Evolutionary conservation across 2,329 filamentous ascomycete species (phyloP), one percentile per base, ranked within the genome.

Genomic region (Aspergillus novofumigatus): DNA sequence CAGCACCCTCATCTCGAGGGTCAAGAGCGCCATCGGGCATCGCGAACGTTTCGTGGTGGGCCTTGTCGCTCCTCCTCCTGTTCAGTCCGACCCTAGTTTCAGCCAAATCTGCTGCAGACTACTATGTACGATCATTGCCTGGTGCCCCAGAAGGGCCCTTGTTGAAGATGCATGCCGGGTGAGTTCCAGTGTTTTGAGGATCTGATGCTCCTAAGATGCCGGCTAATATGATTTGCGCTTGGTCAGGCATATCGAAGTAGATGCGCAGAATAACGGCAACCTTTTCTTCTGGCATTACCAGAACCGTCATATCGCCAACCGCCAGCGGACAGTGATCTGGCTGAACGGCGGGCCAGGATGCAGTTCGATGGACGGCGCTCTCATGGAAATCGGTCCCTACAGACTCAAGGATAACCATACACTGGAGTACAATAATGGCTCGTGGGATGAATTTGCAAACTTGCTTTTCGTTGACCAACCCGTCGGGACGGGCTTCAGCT

Each of bases 251-350:
- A 88, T 99, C 73, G 92, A 97, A 77, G 83, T 99, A 68, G 89
- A 87, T 35, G 84, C 89, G 21, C 87, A 91, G 64, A 84, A 89
- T 72, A 91, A 97, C 72, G 93, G 91, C 65, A 96, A 97, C 75
- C 78, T 99, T 20, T 99, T 97, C 81, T 99, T 99, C 81, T 99
- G 94, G 94, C 91, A 97, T 70, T 97, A 90, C 72, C 86, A 96
- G 72, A 97, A 97, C 72, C 85, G 90, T 65, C 94, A 99, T 74
- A 96, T 99, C 65, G 93, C 92, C 56, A 90, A 97, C 72, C 86
- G 84, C 66, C 90, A 94, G 73, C 86, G 94, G 57, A 96, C 92
- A 2, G 89, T 99, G 10, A 87, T 99, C 69, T 99, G 95, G 94
- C 78, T 99, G 57, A 99, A 99, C 71, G 95, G 94, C 54, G 95